Base-by-base conservation (phyloP, 140 eudicot species). In the Flaveria floridana region DNA sequence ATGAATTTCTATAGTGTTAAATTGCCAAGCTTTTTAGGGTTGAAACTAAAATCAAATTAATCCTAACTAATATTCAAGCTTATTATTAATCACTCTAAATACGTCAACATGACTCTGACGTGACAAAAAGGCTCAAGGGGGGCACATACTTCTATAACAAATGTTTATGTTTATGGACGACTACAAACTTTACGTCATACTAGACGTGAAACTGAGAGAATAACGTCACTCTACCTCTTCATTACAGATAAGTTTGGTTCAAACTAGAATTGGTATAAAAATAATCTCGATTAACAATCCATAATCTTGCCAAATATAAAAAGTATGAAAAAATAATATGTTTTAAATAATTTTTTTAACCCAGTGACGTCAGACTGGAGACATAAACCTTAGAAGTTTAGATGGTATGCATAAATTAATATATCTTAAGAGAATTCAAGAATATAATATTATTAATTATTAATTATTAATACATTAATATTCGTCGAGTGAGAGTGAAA, bases 401-500 rank as follows among this genome's bases (percentile, higher is more conserved):
- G 65, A 46, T 47, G 25, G 25, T 78, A 47, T 13, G 53, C 46
- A 58, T 18, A 16, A 30, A 48, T 53, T n/a, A 76, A 57, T 14
- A 19, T 66, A 26, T 53, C 41, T 0, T 52, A 41, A n/a, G 37
- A 19, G 28, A 73, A 26, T 66, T 23, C 56, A 73, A 26, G 68
- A 79, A 30, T 30, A 30, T 30, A 30, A 30, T 30, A 72, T 42
- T 41, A 41, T 8, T 42, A 42, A 42, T 10, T 42, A 42, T 44
- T 44, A 42, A 23, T 23, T 23, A 23, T 23, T 42, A 44, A 11
- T 11, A 44, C 37, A 41, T 66, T 34, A 53, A 55, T 79, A 67
- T 66, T 73, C 55, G n/a, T 26, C 6, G 18, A 61, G 63, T 65
- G 62, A 72, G 78, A 78, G n/a, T 44, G 51, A 68, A n/a, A 10